Percentiles rank a stretch among this genome's conserved stretches.
These are phyloP conservation scores for Apiotrichum montevideense DNA, from an alignment of 1,284 basidiomycete species.

Conservation along the genomic window DNA sequence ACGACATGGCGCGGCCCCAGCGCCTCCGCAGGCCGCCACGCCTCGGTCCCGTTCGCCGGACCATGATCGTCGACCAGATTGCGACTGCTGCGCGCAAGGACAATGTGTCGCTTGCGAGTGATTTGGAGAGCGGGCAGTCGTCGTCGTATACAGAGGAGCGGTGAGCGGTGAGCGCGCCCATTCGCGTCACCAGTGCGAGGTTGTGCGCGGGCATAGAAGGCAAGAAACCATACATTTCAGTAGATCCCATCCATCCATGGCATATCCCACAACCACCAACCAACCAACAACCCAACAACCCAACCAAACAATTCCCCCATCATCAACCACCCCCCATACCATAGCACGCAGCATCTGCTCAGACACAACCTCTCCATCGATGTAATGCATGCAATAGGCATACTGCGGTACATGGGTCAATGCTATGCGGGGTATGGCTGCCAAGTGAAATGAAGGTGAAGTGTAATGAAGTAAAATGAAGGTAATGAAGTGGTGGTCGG, in stretches of 20 bases:
- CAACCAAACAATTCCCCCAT: not conserved
- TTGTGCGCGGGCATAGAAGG: too few species aligned
- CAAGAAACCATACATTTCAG: not conserved
- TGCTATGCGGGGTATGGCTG: not conserved
- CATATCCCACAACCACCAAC: not conserved
- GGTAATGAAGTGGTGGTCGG: too few species aligned
- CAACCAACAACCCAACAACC: not conserved
- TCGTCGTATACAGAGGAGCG: too few species aligned
- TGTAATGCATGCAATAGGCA: slow-evolving; percentile 9
- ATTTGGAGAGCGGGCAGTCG: not conserved
- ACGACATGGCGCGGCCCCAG: slow-evolving; percentile 3
- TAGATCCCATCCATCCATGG: not conserved
- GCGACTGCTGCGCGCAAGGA: not conserved
- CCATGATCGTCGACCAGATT: not conserved
- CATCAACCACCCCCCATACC: not conserved
- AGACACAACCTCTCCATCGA: not conserved
- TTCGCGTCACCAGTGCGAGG: too few species aligned
- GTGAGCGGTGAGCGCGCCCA: too few species aligned
- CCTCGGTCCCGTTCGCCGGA: not conserved
- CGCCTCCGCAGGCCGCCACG: not conserved
- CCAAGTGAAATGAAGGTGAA: too few species aligned
- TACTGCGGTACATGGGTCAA: not conserved
- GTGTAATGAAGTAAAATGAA: too few species aligned
- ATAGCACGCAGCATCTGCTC: not conserved
- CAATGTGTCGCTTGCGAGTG: not conserved